Evolutionary conservation across 2,329 filamentous ascomycete species (phyloP).

Genomic region (Dissoconium aciculare): DNA sequence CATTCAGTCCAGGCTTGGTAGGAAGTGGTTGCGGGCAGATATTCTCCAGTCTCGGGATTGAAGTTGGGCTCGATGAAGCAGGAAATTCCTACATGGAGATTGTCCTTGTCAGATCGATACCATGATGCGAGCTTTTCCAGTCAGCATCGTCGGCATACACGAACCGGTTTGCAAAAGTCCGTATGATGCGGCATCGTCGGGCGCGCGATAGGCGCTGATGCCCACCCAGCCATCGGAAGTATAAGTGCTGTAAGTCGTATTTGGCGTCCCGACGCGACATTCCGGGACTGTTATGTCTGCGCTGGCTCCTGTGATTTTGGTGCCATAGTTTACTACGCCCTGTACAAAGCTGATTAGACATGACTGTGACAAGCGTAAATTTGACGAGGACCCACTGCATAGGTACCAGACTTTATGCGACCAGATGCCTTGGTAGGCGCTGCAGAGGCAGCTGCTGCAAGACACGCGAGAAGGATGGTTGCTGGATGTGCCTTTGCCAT

Average conservation of each 20-base stretch:
- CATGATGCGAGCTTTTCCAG: not conserved
- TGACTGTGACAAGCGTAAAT: not conserved
- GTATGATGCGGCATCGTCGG: not conserved
- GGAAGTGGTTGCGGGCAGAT: not conserved
- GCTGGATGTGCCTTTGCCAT: not conserved
- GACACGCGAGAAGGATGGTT: not conserved
- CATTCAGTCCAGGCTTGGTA: conserved; percentile 1
- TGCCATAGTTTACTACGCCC: not conserved
- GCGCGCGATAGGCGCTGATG: conserved; percentile 1
- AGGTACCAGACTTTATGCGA: not conserved
- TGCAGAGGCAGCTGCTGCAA: not conserved
- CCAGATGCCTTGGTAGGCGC: not conserved
- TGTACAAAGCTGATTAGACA: not conserved
- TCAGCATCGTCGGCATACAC: no score
- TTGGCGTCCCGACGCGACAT: not conserved
- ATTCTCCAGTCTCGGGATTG: not conserved
- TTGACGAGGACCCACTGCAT: not conserved
- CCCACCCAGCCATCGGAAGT: not conserved
- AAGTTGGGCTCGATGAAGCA: not conserved
- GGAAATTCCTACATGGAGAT: not conserved
- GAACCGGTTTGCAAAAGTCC: conserved; percentile 1
- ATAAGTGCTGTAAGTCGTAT: not conserved
- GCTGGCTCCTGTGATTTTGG: not conserved
- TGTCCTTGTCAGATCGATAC: not conserved
- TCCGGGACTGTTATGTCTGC: not conserved